Percentiles rank a stretch among this genome's conserved stretches.
These are phyloP conservation scores for Stephania japonica DNA, from an alignment of 164 flowering plant genomes.

Conservation along the genomic window DNA sequence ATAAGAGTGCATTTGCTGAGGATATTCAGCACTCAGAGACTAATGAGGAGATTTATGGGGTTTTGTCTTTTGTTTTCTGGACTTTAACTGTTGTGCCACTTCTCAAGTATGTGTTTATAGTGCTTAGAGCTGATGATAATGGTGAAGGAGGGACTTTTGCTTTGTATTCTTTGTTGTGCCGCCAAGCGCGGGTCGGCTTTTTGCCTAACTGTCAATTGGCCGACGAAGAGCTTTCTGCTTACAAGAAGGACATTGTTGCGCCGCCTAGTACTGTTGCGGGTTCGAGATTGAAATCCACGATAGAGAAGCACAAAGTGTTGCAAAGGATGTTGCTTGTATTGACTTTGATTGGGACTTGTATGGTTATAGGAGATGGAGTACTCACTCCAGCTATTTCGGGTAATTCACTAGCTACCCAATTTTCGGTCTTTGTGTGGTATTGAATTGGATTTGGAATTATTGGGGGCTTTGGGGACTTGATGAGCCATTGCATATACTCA, in stretches of 20 bases:
- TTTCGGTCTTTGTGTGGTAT: neutral
- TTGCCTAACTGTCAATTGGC: conserved; percentile 74
- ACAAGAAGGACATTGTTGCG: conserved; percentile 40
- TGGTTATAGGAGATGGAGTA: conserved; percentile 98
- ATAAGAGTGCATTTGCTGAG: conserved; percentile 75
- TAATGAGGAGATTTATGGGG: conserved; percentile 88
- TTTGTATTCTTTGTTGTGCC: conserved; percentile 73
- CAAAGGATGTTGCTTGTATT: conserved; percentile 69
- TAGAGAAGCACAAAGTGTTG: conserved; percentile 71
- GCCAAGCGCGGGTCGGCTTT: conserved; percentile 71
- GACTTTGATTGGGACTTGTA: conserved; percentile 91
- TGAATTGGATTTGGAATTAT: neutral
- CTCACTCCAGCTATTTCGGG: conserved; percentile 94
- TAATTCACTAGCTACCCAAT: conserved; percentile 18
- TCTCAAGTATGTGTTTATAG: conserved; percentile 84
- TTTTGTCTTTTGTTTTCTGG: conserved; percentile 85
- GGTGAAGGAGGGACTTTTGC: conserved; percentile 99
- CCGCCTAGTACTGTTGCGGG: conserved; percentile 29
- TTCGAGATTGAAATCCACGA: conserved; percentile 43
- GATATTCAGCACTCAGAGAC: conserved; percentile 76
- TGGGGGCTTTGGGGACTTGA: neutral
- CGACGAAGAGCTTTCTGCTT: conserved; percentile 68
- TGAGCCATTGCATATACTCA: neutral
- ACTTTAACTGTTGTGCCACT: conserved; percentile 81
- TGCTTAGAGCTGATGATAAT: conserved; percentile 87